Evolutionary conservation across 441 rosid genomes (phyloP).

Genomic region (Omphalea diandra): DNA sequence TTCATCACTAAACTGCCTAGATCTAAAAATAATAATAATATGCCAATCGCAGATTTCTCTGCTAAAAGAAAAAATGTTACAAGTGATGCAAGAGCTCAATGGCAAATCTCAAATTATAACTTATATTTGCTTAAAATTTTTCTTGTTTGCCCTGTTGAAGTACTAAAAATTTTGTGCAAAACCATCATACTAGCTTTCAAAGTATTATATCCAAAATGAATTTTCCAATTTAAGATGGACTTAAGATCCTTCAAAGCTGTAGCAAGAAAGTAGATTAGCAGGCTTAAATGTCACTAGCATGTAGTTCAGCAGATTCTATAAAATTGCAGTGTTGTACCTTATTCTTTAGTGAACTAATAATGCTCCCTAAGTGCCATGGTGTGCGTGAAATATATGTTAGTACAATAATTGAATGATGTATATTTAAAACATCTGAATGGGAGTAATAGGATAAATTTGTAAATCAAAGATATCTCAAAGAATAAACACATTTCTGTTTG

Average conservation of each 20-base stretch:
- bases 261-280: background rate
- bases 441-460: no score
- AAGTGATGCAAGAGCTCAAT: background rate
- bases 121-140: background rate
- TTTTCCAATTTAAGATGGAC: background rate
- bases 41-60: background rate
- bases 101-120: background rate
- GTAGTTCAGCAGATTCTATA: background rate
- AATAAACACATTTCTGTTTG: background rate
- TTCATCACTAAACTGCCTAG: background rate
- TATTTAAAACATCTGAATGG: no score
- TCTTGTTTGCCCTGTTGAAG: no score
- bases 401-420: no score
- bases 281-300: background rate
- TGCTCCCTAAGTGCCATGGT: background rate
- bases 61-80: background rate
- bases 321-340: background rate
- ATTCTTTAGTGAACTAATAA: background rate
- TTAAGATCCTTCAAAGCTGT: background rate
- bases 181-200: background rate
- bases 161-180: background rate
- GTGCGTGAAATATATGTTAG: background rate
- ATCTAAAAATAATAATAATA: background rate
- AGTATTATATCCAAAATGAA: background rate
- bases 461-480: background rate